phyloP scores from a whole-genome alignment of 164 flowering plant genomes.

The Vitis rupestris region DNA sequence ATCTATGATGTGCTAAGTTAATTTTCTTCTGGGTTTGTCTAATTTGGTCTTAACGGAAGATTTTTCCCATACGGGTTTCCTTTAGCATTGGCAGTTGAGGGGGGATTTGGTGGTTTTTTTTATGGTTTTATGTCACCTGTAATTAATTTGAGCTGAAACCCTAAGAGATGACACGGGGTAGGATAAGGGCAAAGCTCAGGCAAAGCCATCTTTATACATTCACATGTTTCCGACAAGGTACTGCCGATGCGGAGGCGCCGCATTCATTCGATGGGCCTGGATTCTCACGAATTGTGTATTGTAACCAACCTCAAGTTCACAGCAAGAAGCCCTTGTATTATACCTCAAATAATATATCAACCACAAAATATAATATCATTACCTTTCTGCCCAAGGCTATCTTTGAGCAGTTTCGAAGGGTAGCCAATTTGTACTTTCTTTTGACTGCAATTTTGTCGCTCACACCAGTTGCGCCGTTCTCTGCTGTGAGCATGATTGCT shows the following conservation, averaged over 20 bases:
- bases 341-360: conserved; percentile 71
- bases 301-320: conserved; percentile 75
- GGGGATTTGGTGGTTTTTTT: conserved; percentile 1
- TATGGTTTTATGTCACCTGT: background rate
- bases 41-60: background rate
- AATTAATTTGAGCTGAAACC: conserved; percentile 12
- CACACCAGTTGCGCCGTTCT: conserved; percentile 72
- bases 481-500: conserved; percentile 85
- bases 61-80: background rate
- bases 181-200: conserved; percentile 54
- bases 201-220: conserved; percentile 67
- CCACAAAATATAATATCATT: conserved; percentile 81
- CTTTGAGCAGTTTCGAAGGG: conserved; percentile 94
- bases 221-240: conserved; percentile 38
- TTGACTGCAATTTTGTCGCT: conserved; percentile 72
- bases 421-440: conserved; percentile 93
- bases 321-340: conserved; percentile 58
- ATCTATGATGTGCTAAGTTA: background rate
- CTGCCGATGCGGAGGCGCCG: conserved; percentile 30
- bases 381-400: conserved; percentile 88
- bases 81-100: background rate
- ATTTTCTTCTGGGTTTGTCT: background rate
- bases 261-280: conserved; percentile 71
- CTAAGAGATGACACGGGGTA: conserved; percentile 48
- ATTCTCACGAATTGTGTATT: conserved; percentile 64